Evolutionary conservation across 1,284 basidiomycete species (phyloP).

Genomic region (Cryptococcus sp.): DNA sequence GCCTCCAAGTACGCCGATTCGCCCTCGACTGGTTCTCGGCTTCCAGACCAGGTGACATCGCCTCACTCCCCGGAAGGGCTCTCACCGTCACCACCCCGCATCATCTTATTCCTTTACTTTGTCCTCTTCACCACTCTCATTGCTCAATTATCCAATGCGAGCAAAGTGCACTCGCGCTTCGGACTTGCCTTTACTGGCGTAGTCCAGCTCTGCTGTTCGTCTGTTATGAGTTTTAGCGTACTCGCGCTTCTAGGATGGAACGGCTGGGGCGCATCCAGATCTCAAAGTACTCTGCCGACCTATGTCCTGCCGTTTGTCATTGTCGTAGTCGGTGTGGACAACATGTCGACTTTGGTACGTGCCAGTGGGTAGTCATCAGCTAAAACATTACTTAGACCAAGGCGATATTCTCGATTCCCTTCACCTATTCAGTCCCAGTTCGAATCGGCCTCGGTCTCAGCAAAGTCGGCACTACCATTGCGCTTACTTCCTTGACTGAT

Average conservation of each 20-base stretch:
- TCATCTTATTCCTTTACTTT: slow-evolving; percentile 77
- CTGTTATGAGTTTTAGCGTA: slow-evolving; percentile 88
- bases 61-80: not conserved
- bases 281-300: slow-evolving; percentile 51
- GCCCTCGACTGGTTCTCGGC: not conserved
- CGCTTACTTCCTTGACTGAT: slow-evolving; percentile 86
- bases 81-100: slow-evolving; percentile 45
- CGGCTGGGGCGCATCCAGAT: slow-evolving; percentile 37
- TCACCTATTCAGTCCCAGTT: slow-evolving; percentile 86
- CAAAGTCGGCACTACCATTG: slow-evolving; percentile 85
- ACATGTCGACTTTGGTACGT: slow-evolving; percentile 90
- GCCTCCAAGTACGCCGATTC: not conserved
- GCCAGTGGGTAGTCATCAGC: not conserved
- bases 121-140: slow-evolving; percentile 77
- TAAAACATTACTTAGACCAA: slow-evolving; percentile 62
- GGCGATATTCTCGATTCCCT: slow-evolving; percentile 84
- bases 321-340: slow-evolving; percentile 93
- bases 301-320: slow-evolving; percentile 87
- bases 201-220: slow-evolving; percentile 86
- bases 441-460: slow-evolving; percentile 87
- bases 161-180: slow-evolving; percentile 83
- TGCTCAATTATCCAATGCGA: slow-evolving; percentile 73
- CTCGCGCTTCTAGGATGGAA: slow-evolving; percentile 50
- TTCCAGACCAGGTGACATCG: not conserved
- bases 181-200: slow-evolving; percentile 92